Base-by-base conservation (phyloP, 768 basidiomycete genomes). In the Leccinellum rugosiceps region DNA sequence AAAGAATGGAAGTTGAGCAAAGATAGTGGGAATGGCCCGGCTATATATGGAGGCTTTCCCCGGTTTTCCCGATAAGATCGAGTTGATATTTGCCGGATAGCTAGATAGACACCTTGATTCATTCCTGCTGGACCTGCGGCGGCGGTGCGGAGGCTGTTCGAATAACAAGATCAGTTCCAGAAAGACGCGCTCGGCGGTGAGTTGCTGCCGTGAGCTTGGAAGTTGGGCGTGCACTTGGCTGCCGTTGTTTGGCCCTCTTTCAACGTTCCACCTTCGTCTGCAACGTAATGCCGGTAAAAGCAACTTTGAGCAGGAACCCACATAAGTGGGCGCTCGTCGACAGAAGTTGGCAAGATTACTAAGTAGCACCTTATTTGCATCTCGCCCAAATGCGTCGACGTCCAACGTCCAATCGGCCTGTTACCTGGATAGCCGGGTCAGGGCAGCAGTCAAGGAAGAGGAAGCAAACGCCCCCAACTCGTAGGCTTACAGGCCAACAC, bases 401-500 rank as follows among this genome's bases (percentile, higher is more conserved):
- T 8, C 9, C 28, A 30, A 30, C 28, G 34, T 15, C 15, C 34
- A 35, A 35, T 35, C 15, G 17, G 35, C 15, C 15, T n/a, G 35
- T 4, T 38, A 38, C 8, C 15, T 38, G 17, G 34, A 17, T 38
- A n/a, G 35, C 38, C 38, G n/a, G n/a, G 17, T 38, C 38, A 38
- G 38, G 17, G 38, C 38, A 38, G n/a, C 9, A 38, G n/a, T 38
- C 38, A 38, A 44, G 15, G 2, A 17, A 8, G 21, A 17, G 30
- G 38, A 41, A 19, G 9, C 50, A 26, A 17, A 15, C 19, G 32
- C 25, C 11, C 5, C 17, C 15, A 10, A 50, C 23, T 32, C 25
- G 6, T 31, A 19, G 15, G 43, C 23, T 26, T 60, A 52, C 44
- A 51, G 30, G 17, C 53, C 51, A 57, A 52, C 51, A 55, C 15